A percentile compares a stretch with the other conserved stretches of the same genome.
Evolutionary conservation across 768 basidiomycete genomes (phyloP).

Genomic region (Suillus bovinus): DNA sequence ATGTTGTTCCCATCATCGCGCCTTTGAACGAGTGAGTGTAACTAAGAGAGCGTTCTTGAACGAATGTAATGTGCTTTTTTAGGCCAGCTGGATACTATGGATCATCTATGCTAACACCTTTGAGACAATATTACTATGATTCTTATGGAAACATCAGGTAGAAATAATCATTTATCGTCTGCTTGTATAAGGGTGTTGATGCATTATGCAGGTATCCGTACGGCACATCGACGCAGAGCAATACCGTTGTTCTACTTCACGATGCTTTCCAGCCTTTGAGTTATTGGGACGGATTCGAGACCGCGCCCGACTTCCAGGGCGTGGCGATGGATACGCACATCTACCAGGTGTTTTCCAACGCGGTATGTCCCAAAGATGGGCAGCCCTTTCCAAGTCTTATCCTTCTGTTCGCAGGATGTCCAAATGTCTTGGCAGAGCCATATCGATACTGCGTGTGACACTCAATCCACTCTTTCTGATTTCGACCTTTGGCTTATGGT

Average conservation of each 20-base stretch:
- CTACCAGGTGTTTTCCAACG: conserved; percentile 70
- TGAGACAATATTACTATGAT: conserved; percentile 67
- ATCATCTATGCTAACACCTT: conserved; percentile 46
- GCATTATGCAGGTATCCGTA: conserved; percentile 37
- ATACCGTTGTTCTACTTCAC: conserved; percentile 67
- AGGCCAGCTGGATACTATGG: conserved; percentile 78
- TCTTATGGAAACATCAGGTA: conserved; percentile 77
- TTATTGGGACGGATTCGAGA: conserved; percentile 68
- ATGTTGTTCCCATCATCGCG: conserved; percentile 67
- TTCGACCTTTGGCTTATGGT: conserved; percentile 80
- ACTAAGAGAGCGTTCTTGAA: background rate
- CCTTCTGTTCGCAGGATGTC: conserved; percentile 38
- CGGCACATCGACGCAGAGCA: conserved; percentile 45
- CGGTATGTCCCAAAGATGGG: conserved; percentile 38
- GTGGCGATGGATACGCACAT: conserved; percentile 82
- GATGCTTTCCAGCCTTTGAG: conserved; percentile 79
- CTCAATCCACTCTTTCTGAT: conserved; percentile 42
- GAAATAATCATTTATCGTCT: background rate
- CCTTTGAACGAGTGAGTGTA: conserved; percentile 72
- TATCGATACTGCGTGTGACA: conserved; percentile 58
- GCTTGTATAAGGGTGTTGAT: conserved; percentile 7
- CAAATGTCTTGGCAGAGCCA: conserved; percentile 52
- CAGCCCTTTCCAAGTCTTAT: background rate
- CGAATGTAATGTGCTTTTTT: conserved; percentile 8
- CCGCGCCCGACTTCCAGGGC: conserved; percentile 51